Base-by-base conservation (phyloP, 2,329 filamentous ascomycete species). In the Byssothecium circinans region DNA sequence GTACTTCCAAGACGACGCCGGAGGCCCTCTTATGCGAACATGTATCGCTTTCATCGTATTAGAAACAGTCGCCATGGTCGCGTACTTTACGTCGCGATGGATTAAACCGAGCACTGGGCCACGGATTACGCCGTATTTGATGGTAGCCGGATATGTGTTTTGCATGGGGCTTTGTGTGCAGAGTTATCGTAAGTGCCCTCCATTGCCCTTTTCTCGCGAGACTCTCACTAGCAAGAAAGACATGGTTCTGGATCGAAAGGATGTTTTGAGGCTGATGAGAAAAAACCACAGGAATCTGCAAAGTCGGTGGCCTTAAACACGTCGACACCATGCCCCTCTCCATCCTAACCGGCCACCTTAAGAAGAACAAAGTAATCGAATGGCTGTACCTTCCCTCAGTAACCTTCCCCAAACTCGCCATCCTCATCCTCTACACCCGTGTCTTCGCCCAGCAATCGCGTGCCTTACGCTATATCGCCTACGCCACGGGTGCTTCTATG, bases 11-110 rank as follows among this genome's bases (percentile, higher is more conserved):
- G 29, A 32, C 29, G 29, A 32, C 14, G 29, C 29, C 8, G 29
- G 29, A 32, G 29, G 29, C 12, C 10, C 29, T 12, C 29, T 32
- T 5, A 32, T 32, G 29, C 29, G 14, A 32, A 32, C 29, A 32
- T 32, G 29, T n/a, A 39, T 39, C n/a, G 22, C 37, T 3, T 39
- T 39, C 37, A 39, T 39, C 4, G 37, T 39, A 5, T n/a, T 39
- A 4, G 37, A 39, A 25, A 25, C 37, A 12, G 19, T 29, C 7
- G 19, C 20, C 4, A 23, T 39, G n/a, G 17, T 39, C 6, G 37
- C 20, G 4, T 39, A 39, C 20, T 39, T 39, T n/a, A 25, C n/a
- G 7, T 39, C 37, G 20, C 6, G 37, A 39, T 29, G 37, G 23
- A 39, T 39, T 7, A 39, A 25, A 12, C 15, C 14, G 11, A 10